Evolutionary conservation across 225 moss, liverwort and hornwort genomes (phyloP).

Genomic region (Marchantia polymorpha): DNA sequence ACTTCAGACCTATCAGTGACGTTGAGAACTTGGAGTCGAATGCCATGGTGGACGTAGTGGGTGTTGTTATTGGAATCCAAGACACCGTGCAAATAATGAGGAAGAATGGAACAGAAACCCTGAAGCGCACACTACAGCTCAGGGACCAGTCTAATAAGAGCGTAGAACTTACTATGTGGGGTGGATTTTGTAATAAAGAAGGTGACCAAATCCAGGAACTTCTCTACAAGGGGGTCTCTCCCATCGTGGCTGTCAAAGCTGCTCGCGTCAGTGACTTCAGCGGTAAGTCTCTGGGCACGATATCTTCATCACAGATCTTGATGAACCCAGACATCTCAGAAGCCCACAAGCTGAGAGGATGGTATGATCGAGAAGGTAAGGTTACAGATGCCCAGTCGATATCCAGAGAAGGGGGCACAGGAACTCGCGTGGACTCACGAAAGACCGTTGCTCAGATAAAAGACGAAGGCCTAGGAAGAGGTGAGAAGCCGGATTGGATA

Average conservation of each 20-base stretch:
- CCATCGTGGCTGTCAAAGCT: constrained; percentile 66
- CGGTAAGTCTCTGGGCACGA: constrained; percentile 78
- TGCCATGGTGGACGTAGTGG: constrained; percentile 73
- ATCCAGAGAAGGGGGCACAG: constrained; percentile 76
- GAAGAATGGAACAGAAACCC: constrained; percentile 85
- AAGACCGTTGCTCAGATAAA: constrained; percentile 75
- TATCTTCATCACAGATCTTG: constrained; percentile 62
- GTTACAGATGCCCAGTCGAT: constrained; percentile 57
- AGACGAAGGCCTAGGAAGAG: constrained; percentile 84
- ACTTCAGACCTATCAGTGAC: constrained; percentile 65
- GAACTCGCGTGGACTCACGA: constrained; percentile 58
- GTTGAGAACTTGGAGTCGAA: constrained; percentile 70
- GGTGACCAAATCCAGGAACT: constrained; percentile 70
- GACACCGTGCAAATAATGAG: constrained; percentile 74
- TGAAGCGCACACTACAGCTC: constrained; percentile 74
- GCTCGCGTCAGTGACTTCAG: constrained; percentile 91
- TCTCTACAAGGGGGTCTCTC: constrained; percentile 52
- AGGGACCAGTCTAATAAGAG: constrained; percentile 78
- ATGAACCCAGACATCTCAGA: constrained; percentile 73
- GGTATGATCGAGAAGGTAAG: constrained; percentile 82
- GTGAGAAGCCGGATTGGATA: constrained; percentile 97
- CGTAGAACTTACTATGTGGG: constrained; percentile 96
- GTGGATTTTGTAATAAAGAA: constrained; percentile 75
- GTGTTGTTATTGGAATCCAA: constrained; percentile 72
- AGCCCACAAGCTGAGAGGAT: constrained; percentile 62